These are phyloP conservation scores for Cytospora schulzeri DNA, from an alignment of 2,329 filamentous ascomycete species.

Conservation along the genomic window DNA sequence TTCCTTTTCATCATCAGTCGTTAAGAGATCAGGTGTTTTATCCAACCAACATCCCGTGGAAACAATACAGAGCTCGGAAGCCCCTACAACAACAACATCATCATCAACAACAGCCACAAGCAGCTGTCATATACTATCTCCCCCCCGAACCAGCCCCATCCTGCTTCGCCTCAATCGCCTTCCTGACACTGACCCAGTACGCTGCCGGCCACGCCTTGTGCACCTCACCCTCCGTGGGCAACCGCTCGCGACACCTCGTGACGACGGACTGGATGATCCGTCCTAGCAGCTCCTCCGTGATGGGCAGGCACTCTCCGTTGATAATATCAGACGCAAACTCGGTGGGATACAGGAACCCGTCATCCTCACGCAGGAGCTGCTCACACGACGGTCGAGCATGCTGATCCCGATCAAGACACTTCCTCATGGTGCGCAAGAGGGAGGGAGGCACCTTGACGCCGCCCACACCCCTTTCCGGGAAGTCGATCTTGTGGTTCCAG, in stretches of 20 bases:
- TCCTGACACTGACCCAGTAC: constrained; percentile 62
- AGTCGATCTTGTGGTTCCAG: constrained; percentile 72
- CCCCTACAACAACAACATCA: background rate
- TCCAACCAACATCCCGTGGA: background rate
- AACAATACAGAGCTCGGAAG: background rate
- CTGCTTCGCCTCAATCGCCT: constrained; percentile 46
- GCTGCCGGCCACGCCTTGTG: constrained; percentile 60
- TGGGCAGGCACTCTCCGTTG: constrained; percentile 54
- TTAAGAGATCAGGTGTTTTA: constrained; percentile 5
- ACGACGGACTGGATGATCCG: constrained; percentile 66
- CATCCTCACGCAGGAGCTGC: constrained; percentile 59
- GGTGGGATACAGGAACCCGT: constrained; percentile 66
- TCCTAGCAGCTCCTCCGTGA: constrained; percentile 63
- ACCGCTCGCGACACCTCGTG: constrained; percentile 57
- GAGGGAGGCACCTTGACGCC: constrained; percentile 60
- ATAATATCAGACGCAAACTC: constrained; percentile 46
- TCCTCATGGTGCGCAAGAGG: constrained; percentile 62
- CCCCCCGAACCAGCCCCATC: constrained; percentile 3
- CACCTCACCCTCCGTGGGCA: constrained; percentile 61
- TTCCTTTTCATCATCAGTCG: constrained; percentile 7
- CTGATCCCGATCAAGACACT: constrained; percentile 64
- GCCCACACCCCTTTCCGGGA: constrained; percentile 69
- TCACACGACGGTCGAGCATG: constrained; percentile 65
- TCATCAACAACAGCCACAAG: no score
- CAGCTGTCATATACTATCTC: background rate